Conservation (phyloP, 305 asterid genomes). For the Ilex paraguariensis region DNA sequence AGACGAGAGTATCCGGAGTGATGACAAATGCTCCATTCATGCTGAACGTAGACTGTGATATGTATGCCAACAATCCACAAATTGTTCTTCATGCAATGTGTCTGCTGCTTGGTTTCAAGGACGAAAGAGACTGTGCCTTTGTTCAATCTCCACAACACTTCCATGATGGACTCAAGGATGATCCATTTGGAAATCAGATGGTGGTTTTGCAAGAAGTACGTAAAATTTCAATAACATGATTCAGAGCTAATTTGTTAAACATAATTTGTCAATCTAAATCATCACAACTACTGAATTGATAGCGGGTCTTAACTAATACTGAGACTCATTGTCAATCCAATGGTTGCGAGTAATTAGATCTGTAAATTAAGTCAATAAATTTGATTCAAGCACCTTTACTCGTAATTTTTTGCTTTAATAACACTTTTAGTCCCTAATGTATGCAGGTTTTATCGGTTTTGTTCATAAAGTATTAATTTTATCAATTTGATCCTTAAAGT, state of each 20-base stretch:
- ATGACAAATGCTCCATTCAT: slow-evolving; percentile 37
- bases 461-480: too few relatives aligned
- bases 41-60: slow-evolving; percentile 37
- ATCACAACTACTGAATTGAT: too few relatives aligned
- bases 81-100: slow-evolving; percentile 33
- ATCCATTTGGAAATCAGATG: slow-evolving; percentile 37
- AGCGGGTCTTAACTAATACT: too few relatives aligned
- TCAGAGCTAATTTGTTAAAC: neutral
- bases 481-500: too few relatives aligned
- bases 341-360: neutral
- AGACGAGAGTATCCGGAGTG: slow-evolving; percentile 34
- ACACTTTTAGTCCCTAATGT: too few relatives aligned
- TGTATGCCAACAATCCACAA: slow-evolving; percentile 30
- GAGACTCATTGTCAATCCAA: too few relatives aligned
- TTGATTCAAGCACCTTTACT: neutral
- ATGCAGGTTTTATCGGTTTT: too few relatives aligned
- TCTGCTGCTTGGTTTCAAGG: slow-evolving; percentile 17
- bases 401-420: neutral
- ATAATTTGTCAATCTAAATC: too few relatives aligned
- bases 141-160: slow-evolving; percentile 36
- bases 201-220: slow-evolving; percentile 6
- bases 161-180: slow-evolving; percentile 30
- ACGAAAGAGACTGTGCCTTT: slow-evolving; percentile 23
- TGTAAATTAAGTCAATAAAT: neutral
- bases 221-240: neutral